Percentiles rank a stretch among this genome's conserved stretches.
These are phyloP conservation scores for Naganishia sp. DNA, from an alignment of 1,284 basidiomycete genomes.

Conservation along the genomic window DNA sequence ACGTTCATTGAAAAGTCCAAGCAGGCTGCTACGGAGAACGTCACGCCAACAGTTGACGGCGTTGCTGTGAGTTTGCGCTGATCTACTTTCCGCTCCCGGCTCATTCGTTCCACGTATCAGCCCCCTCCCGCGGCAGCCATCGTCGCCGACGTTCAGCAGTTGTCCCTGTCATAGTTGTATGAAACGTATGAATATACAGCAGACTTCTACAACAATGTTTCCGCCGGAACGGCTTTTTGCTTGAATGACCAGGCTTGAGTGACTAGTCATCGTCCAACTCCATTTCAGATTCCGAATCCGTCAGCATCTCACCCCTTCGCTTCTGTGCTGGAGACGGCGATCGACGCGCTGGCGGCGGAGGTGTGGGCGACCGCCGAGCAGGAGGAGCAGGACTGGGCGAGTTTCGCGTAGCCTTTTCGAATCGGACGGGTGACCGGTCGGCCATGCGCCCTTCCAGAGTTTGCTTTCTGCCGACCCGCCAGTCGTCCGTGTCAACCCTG, in stretches of 20 bases:
- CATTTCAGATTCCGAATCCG: conserved; percentile 27
- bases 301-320: conserved; percentile 19
- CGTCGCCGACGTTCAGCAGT: conserved; percentile 3
- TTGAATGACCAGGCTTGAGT: background rate
- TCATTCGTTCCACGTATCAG: background rate
- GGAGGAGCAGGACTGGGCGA: conserved; percentile 12
- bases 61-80: conserved; percentile 10
- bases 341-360: background rate
- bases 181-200: background rate
- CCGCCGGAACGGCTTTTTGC: background rate
- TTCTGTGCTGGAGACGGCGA: conserved; percentile 7
- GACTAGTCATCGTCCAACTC: conserved; percentile 26
- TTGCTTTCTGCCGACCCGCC: conserved; percentile 11
- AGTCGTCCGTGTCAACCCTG: conserved; percentile 15
- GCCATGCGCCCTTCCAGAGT: conserved; percentile 11
- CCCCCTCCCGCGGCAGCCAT: conserved; percentile 3
- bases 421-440: conserved; percentile 17
- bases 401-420: conserved; percentile 11
- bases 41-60: conserved; percentile 14
- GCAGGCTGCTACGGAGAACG: conserved; percentile 27
- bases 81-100: background rate
- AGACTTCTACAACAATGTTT: background rate
- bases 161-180: too few species aligned
- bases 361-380: conserved; percentile 4
- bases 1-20: conserved; percentile 29